phyloP scores from a whole-genome alignment of 345 rosid genomes.

The Syzygium aqueum region DNA sequence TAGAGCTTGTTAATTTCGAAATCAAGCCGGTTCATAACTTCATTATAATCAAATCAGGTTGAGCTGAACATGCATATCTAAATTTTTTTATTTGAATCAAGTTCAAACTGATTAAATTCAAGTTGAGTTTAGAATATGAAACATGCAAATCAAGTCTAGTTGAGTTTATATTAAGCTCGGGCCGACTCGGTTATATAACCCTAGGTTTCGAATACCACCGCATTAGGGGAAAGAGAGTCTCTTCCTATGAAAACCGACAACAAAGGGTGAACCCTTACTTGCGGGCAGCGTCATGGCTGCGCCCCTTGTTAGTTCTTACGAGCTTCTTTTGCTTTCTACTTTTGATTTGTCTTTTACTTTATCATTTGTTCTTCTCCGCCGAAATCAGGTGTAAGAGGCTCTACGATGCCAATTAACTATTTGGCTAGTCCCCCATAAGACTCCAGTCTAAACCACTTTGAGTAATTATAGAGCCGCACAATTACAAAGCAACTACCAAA shows the following conservation, averaged over 20 bases:
- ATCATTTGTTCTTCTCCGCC: background rate
- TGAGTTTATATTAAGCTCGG: rapidly evolving
- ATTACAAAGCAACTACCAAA: too few relatives aligned
- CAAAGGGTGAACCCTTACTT: background rate
- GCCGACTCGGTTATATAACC: rapidly evolving
- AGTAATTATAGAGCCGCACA: too few relatives aligned
- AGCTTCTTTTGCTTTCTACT: background rate
- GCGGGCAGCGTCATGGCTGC: background rate
- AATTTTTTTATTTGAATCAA: background rate
- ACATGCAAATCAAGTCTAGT: background rate
- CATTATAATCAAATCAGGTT: background rate
- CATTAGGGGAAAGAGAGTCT: too few relatives aligned
- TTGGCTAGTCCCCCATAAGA: too few relatives aligned
- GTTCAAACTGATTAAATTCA: background rate
- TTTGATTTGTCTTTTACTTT: background rate
- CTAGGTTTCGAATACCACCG: background rate
- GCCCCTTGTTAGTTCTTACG: background rate
- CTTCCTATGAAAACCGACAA: background rate
- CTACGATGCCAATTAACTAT: background rate
- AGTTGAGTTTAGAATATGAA: background rate
- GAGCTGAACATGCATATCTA: rapidly evolving
- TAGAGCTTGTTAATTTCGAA: too few relatives aligned
- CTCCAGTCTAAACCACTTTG: too few relatives aligned
- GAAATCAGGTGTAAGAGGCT: background rate
- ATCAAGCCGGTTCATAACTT: background rate